A percentile compares a stretch with the other conserved stretches of the same genome.
Conservation (phyloP, 179 eudicot species). For the Corrigiola litoralis region DNA sequence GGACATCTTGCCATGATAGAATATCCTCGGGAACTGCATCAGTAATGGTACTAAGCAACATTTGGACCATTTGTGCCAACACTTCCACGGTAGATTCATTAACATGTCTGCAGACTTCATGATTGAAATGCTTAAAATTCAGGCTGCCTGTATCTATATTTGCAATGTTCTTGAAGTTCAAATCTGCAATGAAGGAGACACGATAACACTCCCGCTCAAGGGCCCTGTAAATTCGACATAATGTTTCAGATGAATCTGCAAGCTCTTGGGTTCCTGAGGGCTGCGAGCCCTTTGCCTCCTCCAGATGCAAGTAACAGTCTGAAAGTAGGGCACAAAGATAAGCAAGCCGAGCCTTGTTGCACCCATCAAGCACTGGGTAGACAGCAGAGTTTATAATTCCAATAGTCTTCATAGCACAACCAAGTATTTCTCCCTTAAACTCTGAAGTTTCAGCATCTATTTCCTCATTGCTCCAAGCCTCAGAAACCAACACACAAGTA, state of each 20-base stretch:
- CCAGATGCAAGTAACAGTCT: slow-evolving; percentile 65
- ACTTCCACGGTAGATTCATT: slow-evolving; percentile 78
- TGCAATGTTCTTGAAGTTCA: slow-evolving; percentile 86
- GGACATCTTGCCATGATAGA: slow-evolving; percentile 65
- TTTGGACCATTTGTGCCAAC: slow-evolving; percentile 70
- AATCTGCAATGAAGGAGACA: slow-evolving; percentile 62
- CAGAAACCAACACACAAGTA: slow-evolving; percentile 63
- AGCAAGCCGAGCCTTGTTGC: slow-evolving; percentile 73
- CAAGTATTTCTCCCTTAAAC: slow-evolving; percentile 58
- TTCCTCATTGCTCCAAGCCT: slow-evolving; percentile 75
- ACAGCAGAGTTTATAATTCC: slow-evolving; percentile 47
- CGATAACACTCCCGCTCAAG: slow-evolving; percentile 65
- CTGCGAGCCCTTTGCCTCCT: slow-evolving; percentile 28
- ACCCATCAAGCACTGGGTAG: slow-evolving; percentile 69
- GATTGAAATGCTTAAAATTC: slow-evolving; percentile 48
- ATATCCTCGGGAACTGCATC: slow-evolving; percentile 41
- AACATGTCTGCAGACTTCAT: slow-evolving; percentile 63
- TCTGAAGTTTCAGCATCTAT: slow-evolving; percentile 58
- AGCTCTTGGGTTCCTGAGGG: slow-evolving; percentile 17
- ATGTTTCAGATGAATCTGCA: slow-evolving; percentile 21
- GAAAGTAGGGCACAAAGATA: slow-evolving; percentile 61
- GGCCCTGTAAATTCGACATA: slow-evolving; percentile 53
- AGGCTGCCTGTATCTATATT: slow-evolving; percentile 44
- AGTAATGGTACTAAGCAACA: slow-evolving; percentile 35
- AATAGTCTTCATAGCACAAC: slow-evolving; percentile 53